Base-by-base conservation (phyloP, 805 yeast species). In the Candida hungchunana region DNA sequence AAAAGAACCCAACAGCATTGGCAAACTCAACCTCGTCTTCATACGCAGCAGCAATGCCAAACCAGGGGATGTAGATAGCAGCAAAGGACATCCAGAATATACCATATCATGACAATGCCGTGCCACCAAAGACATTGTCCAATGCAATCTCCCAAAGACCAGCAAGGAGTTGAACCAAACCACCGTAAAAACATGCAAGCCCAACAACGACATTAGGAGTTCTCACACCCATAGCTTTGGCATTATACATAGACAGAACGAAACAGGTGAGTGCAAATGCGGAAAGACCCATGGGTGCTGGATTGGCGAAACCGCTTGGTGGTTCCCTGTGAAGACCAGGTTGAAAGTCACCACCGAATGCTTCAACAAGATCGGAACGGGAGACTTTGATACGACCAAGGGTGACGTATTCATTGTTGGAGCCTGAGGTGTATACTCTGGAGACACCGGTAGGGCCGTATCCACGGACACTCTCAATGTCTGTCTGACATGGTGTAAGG, bases 281-380 rank as follows among this genome's bases (percentile, higher is more conserved):
- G 26, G 69, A 60, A 31, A 79, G 54, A 8, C 85, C 86, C 27
- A 79, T 58, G 6, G 85, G 82, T 23, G 79, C 79, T 10, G 85
- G 82, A 51, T 77, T 78, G 31, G 75, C 85, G 47, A 79, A 67
- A 44, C 69, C 69, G 48, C 79, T 78, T 7, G 63, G 54, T 12
- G 90, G 71, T 5, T 75, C 71, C n/a, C 72, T 68, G 19, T 74
- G 58, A 37, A 66, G 31, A 67, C 86, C 90, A 17, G 93, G 86
- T 46, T 79, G 78, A 55, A 83, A 63, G 14, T 82, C 70, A 79
- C 96, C 96, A 59, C 95, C 96, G 46, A 82, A 82, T 2, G 90
- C 90, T 17, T 60, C 60, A 33, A 66, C 60, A 37, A 82, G 66
- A 32, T 82, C 89, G 34, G 67, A 58, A 48, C 70, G 74, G 37